A percentile compares a stretch with the other conserved stretches of the same genome.
Conservation (phyloP, 1,284 basidiomycete species). For the Ustilago trichophora region DNA sequence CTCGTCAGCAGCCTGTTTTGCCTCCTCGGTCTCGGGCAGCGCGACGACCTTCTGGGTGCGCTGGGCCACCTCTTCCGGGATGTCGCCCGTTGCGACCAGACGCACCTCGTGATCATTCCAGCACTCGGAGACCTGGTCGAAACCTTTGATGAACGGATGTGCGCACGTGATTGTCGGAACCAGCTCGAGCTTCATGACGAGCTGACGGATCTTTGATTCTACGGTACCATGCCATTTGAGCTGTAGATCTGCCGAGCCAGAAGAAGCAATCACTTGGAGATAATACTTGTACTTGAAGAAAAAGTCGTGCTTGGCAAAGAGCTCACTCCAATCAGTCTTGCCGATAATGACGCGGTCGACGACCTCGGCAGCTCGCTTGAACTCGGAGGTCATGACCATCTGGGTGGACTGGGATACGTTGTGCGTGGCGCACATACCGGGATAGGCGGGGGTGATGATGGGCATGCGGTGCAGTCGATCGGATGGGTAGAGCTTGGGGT, state of each 20-base stretch:
- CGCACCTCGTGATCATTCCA: slow-evolving; percentile 75
- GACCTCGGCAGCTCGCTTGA: slow-evolving; percentile 90
- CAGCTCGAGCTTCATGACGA: slow-evolving; percentile 96
- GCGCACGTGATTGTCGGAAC: slow-evolving; percentile 89
- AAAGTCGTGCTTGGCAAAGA: slow-evolving; percentile 94
- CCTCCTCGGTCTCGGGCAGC: slow-evolving; percentile 51
- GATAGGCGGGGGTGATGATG: slow-evolving; percentile 99
- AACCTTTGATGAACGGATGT: slow-evolving; percentile 94
- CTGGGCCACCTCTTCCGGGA: slow-evolving; percentile 60
- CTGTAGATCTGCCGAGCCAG: slow-evolving; percentile 82
- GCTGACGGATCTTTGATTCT: slow-evolving; percentile 92
- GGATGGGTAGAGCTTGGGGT: slow-evolving; percentile 93
- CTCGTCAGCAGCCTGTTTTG: slow-evolving; percentile 48
- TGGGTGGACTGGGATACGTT: slow-evolving; percentile 96
- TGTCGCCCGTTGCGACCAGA: slow-evolving; percentile 58
- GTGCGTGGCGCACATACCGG: slow-evolving; percentile 99
- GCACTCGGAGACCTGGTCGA: slow-evolving; percentile 86
- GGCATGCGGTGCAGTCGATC: slow-evolving; percentile 97
- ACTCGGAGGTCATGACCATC: slow-evolving; percentile 95
- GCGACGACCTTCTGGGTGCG: slow-evolving; percentile 55
- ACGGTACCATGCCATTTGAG: slow-evolving; percentile 97
- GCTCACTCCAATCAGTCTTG: slow-evolving; percentile 77
- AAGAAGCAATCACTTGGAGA: slow-evolving; percentile 93
- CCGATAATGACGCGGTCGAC: slow-evolving; percentile 90
- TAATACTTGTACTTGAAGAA: slow-evolving; percentile 98